Evolutionary conservation across 495 filamentous ascomycete genomes (phyloP), one percentile per base, ranked within the genome.

Genomic region (Aspergillus bertholletiae): DNA sequence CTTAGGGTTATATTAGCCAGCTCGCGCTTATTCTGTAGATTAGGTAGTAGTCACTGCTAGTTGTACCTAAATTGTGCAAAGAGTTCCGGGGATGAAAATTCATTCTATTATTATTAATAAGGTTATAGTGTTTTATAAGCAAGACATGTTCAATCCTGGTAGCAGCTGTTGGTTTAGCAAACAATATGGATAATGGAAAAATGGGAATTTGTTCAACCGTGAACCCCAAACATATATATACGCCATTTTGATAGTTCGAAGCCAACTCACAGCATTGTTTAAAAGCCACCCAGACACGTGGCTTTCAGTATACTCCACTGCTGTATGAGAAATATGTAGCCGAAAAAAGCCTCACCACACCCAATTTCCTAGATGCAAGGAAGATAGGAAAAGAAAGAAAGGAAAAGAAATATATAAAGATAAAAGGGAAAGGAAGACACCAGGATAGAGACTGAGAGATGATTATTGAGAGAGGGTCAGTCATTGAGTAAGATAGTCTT

Each of bases 401-500:
- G 48, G 44, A 52, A 23, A n/a, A 20, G 46, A 23, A 32, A 45
- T 5, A 34, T 5, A 28, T 28, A 34, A 35, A n/a, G 21, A 23
- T 26, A 53, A 46, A 35, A 17, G 13, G 12, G 27, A 30, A 39
- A 58, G 5, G 13, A 40, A 53, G 45, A 22, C 24, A 34, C 3
- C 34, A 46, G n/a, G n/a, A n/a, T n/a, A 49, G 17, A 51, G 30
- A 37, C 7, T 15, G 9, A n/a, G 13, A 6, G 20, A 40, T 22
- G 51, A 51, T 8, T 45, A 15, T 8, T n/a, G 20, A 15, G 11
- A 5, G 32, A 55, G 5, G 27, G 15, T 30, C 26, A 26, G 30
- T 58, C 26, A 75, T 45, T 69, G 66, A 15, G 70, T 81, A 53
- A 95, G 81, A 78, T 86, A 91, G 69, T 95, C 90, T 23, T 85